phyloP scores from a whole-genome alignment of 257 asterid genomes.

The Thymus quinquecostatus region DNA sequence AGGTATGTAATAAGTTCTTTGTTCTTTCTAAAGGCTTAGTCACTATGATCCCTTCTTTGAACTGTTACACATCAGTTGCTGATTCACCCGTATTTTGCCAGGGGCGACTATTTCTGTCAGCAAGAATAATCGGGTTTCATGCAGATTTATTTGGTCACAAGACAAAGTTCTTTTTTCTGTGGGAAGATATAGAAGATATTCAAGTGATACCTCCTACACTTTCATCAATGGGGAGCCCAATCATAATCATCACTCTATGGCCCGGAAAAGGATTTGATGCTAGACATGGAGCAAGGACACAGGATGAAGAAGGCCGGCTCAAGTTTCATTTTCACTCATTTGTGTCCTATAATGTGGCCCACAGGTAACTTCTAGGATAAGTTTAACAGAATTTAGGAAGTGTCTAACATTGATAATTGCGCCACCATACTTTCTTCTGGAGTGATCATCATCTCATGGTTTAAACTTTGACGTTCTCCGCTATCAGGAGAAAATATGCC shows the following conservation, averaged over 20 bases:
- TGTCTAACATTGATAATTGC: background rate
- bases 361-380: slow-evolving; percentile 54
- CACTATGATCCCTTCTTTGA: no score
- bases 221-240: slow-evolving; percentile 98
- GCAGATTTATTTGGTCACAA: slow-evolving; percentile 95
- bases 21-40: slow-evolving; percentile 7
- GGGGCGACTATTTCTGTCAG: slow-evolving; percentile 98
- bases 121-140: slow-evolving; percentile 97
- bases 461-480: background rate
- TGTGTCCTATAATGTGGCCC: slow-evolving; percentile 87
- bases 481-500: background rate
- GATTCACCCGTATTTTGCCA: slow-evolving; percentile 41
- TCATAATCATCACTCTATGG: slow-evolving; percentile 74
- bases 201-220: slow-evolving; percentile 86
- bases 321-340: slow-evolving; percentile 93
- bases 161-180: slow-evolving; percentile 90
- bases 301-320: slow-evolving; percentile 87
- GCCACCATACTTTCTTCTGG: background rate
- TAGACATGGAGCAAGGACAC: slow-evolving; percentile 92
- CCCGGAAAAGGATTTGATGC: slow-evolving; percentile 91
- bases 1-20: slow-evolving; percentile 51
- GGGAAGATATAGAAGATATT: slow-evolving; percentile 99
- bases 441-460: background rate
- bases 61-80: slow-evolving; percentile 18
- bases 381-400: background rate